Evolutionary conservation across 2,329 filamentous ascomycete species (phyloP), one percentile per base, ranked within the genome.

Genomic region (Coniochaeta hoffmannii): DNA sequence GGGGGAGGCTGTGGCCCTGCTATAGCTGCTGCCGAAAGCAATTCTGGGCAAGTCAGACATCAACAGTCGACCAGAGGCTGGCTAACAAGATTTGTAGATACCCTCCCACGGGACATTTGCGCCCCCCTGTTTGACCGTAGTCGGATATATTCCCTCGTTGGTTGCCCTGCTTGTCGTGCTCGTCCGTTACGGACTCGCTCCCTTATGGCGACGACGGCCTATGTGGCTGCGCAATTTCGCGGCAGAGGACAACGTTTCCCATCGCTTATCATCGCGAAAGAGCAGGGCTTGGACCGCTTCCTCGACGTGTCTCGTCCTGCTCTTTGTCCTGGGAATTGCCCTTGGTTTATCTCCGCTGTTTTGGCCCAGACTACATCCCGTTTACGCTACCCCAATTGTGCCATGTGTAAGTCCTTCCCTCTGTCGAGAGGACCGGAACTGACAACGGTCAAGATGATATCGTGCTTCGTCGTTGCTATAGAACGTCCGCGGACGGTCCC

Each of bases 351-450:
- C 7, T n/a, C 14, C 50, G 8, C 24, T 36, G 32, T 38, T 53
- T 15, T 15, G 15, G 11, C 31, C 22, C 9, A 15, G 32, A 10
- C 6, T 26, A 31, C 11, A 22, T 17, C 1, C 32, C 17, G 3
- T 38, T 8, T 59, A 59, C 63, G 36, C 67, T 53, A 65, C 65
- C 46, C 68, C 67, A 17, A 55, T 67, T 54, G 58, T 68, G 30
- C 73, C 69, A 50, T 73, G 65, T 65, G 72, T 73, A 66, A 64
- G 71, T 67, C 32, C 22, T 17, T 36, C 30, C 7, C 17, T 58
- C 17, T 60, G 32, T 58, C 49, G 24, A 55, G 26, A 56, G 62
- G 17, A 50, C 59, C 31, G 52, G 15, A 24, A 28, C 17, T 26
- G 24, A 24, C 26, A 15, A n/a, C 10, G 54, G 22, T 46, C 8